A percentile compares a stretch with the other conserved stretches of the same genome.
These are phyloP conservation scores for Wickerhamomyces mucosus DNA, from an alignment of 805 yeast species.

Conservation along the genomic window DNA sequence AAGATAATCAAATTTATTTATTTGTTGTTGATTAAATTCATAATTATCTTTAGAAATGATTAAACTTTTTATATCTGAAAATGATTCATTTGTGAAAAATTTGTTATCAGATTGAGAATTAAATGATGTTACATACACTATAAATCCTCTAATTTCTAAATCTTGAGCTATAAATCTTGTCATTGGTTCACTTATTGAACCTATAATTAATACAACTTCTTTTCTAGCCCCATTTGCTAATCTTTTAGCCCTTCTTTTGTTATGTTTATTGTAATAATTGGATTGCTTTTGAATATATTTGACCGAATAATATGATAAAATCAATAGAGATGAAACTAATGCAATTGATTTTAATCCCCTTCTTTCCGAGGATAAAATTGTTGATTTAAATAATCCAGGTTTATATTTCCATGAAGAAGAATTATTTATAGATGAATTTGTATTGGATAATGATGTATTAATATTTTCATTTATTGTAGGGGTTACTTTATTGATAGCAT, in stretches of 20 bases:
- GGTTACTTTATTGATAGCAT: not conserved
- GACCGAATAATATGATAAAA: not conserved
- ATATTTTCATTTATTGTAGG: too few relatives aligned
- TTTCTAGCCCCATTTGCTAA: slow-evolving; percentile 62
- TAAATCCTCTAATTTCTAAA: slow-evolving; percentile 69
- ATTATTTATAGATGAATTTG: not conserved
- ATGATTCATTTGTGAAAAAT: slow-evolving; percentile 47
- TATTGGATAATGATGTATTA: too few relatives aligned
- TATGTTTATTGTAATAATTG: not conserved
- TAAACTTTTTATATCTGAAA: slow-evolving; percentile 61
- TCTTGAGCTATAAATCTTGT: slow-evolving; percentile 64
- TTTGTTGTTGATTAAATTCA: slow-evolving; percentile 32
- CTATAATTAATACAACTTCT: slow-evolving; percentile 67
- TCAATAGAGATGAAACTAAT: not conserved
- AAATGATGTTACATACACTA: slow-evolving; percentile 59
- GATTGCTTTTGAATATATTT: not conserved
- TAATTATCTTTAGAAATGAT: slow-evolving; percentile 36
- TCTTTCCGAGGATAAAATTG: not conserved
- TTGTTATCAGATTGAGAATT: slow-evolving; percentile 25
- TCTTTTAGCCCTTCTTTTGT: slow-evolving; percentile 47
- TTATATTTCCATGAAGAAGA: not conserved
- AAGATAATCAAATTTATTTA: slow-evolving; percentile 38
- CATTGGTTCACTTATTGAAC: slow-evolving; percentile 69
- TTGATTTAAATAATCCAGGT: not conserved
- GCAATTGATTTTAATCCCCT: not conserved